phyloP scores from a whole-genome alignment of 192 early-diverging fungal genomes.

The Backusella mclennaniae region DNA sequence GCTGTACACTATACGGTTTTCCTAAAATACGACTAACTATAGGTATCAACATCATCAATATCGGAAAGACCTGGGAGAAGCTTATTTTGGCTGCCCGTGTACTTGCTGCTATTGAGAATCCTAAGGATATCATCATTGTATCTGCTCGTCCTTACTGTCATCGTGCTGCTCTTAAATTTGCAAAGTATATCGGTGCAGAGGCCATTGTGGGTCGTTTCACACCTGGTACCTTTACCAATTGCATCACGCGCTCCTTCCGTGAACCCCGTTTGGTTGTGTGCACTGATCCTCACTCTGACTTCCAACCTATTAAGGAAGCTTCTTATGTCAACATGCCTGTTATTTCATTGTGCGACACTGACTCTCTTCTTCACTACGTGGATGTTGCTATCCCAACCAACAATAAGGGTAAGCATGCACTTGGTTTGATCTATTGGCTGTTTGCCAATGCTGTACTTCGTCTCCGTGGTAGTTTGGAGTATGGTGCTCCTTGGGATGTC shows the following conservation, averaged over 20 bases:
- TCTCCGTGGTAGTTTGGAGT: constrained; percentile 87
- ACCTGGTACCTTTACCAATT: constrained; percentile 99
- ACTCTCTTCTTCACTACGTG: constrained; percentile 89
- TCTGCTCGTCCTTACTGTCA: constrained; percentile 95
- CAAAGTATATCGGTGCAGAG: constrained; percentile 95
- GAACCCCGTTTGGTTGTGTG: constrained; percentile 97
- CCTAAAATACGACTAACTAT: background rate
- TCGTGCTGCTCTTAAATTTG: constrained; percentile 97
- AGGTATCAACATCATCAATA: constrained; percentile 97
- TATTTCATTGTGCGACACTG: constrained; percentile 96
- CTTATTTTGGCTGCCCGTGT: constrained; percentile 95
- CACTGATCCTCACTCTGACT: constrained; percentile 95
- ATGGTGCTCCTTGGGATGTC: constrained; percentile 84
- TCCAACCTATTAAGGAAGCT: constrained; percentile 97
- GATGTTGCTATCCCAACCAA: constrained; percentile 99
- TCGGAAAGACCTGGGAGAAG: constrained; percentile 99
- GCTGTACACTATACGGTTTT: too few relatives aligned
- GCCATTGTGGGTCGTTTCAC: constrained; percentile 99
- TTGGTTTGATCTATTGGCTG: constrained; percentile 95
- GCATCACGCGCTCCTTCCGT: constrained; percentile 98
- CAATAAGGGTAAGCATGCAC: constrained; percentile 98
- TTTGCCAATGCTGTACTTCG: constrained; percentile 97
- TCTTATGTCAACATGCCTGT: constrained; percentile 99
- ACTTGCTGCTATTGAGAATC: constrained; percentile 98
- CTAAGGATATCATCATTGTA: constrained; percentile 93